Percentiles rank a stretch among this genome's conserved stretches.
Evolutionary conservation across 257 asterid species (phyloP).

Genomic region (Solanum clarkiae): DNA sequence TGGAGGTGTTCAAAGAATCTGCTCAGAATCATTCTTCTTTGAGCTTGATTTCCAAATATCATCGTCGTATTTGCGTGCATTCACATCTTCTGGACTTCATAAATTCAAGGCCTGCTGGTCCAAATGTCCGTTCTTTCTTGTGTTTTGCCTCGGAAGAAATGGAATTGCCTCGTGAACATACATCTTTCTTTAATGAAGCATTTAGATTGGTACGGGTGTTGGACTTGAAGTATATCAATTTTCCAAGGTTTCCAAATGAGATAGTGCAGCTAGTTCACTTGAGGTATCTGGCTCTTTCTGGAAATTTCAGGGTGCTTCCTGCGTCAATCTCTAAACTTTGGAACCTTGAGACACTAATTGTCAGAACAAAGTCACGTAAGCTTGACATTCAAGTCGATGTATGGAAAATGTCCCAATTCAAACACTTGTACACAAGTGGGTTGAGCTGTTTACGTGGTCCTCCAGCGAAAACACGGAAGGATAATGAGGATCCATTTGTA

Average conservation of each 20-base stretch:
- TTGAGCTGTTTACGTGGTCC: constrained; percentile 21
- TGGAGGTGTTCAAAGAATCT: constrained; percentile 12
- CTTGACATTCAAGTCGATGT: constrained; percentile 22
- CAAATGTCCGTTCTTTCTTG: constrained; percentile 27
- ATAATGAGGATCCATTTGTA: constrained; percentile 23
- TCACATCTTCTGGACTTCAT: constrained; percentile 19
- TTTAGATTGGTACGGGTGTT: constrained; percentile 23
- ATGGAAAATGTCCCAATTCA: constrained; percentile 29
- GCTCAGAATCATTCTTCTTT: background rate
- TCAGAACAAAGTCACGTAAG: constrained; percentile 15
- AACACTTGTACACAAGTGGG: constrained; percentile 27
- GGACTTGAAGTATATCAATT: constrained; percentile 16
- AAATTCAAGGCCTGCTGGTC: constrained; percentile 17
- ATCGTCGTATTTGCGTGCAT: constrained; percentile 28
- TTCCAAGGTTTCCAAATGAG: constrained; percentile 25
- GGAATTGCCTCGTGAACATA: constrained; percentile 14
- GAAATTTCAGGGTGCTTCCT: constrained; percentile 27
- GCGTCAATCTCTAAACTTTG: constrained; percentile 22
- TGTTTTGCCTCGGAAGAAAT: constrained; percentile 16
- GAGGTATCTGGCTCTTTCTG: constrained; percentile 18
- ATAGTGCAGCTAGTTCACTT: constrained; percentile 23
- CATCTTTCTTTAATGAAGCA: constrained; percentile 19
- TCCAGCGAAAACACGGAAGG: constrained; percentile 19
- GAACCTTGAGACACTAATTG: constrained; percentile 30
- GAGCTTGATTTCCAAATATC: background rate